These are phyloP conservation scores for Ceratocystis cubensis DNA, from an alignment of 2,329 filamentous ascomycete species.

Conservation along the genomic window DNA sequence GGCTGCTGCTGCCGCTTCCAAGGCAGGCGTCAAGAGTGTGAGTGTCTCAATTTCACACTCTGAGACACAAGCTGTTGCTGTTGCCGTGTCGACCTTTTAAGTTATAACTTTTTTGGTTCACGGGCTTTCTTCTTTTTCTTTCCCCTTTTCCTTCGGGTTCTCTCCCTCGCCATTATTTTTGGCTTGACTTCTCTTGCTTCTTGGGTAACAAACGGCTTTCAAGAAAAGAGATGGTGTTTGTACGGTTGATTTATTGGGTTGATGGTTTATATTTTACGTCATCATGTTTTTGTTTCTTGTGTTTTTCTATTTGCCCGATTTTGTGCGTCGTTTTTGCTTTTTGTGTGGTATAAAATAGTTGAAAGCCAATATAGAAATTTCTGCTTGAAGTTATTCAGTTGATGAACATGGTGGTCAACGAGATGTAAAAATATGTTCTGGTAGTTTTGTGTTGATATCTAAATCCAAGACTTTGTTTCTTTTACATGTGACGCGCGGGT, in stretches of 20 bases:
- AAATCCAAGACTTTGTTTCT: too few relatives aligned
- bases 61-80: conserved; percentile 84
- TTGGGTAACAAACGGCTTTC: not conserved
- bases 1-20: conserved; percentile 69
- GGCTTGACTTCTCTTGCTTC: not conserved
- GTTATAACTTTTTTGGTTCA: conserved; percentile 16
- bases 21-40: conserved; percentile 76
- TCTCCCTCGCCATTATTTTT: not conserved
- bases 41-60: conserved; percentile 94
- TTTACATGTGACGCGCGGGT: not conserved
- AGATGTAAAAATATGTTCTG: not conserved
- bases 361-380: not conserved
- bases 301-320: not conserved
- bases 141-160: conserved; percentile 13
- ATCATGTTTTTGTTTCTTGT: not conserved
- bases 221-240: not conserved
- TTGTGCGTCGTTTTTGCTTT: not conserved
- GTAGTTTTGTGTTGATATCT: not conserved
- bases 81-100: conserved; percentile 75
- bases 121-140: conserved; percentile 21
- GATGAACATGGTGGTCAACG: not conserved
- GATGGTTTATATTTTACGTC: not conserved
- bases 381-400: not conserved
- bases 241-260: conserved; percentile 1
- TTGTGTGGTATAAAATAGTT: conserved; percentile 4